These are phyloP conservation scores for Globisporangium spiculum DNA, from an alignment of 352 stramenopile species.

Conservation along the genomic window DNA sequence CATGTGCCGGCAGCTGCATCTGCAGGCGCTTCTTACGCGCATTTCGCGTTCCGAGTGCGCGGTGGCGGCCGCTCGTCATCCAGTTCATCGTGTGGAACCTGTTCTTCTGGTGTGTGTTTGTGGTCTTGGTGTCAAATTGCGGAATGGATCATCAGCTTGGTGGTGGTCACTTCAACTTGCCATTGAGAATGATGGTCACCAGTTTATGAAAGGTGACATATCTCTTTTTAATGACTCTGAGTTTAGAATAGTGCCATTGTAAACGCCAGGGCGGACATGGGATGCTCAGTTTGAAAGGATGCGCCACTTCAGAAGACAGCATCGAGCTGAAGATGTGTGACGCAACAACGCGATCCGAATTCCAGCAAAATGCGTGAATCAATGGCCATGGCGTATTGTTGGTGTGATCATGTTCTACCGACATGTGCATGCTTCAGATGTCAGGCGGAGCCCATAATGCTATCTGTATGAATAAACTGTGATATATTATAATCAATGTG, in stretches of 20 bases:
- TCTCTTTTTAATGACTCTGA: not conserved
- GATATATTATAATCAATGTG: constrained; percentile 1
- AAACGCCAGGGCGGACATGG: not conserved
- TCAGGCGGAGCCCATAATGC: not conserved
- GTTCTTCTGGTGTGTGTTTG: not conserved
- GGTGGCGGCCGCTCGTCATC: constrained; percentile 64
- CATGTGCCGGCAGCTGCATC: constrained; percentile 52
- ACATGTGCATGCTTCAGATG: not conserved
- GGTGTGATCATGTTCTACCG: no score
- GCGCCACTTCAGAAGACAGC: not conserved
- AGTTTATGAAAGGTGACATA: not conserved
- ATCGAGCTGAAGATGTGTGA: not conserved
- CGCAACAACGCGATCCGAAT: not conserved
- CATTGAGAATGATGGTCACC: not conserved
- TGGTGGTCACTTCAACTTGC: not conserved
- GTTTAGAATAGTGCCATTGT: not conserved
- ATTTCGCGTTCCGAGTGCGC: constrained; percentile 40
- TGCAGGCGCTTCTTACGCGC: constrained; percentile 37
- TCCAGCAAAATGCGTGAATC: not conserved
- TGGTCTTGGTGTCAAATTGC: not conserved
- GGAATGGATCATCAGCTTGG: not conserved
- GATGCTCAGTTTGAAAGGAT: not conserved
- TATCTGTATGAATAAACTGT: not conserved
- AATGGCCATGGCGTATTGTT: not conserved
- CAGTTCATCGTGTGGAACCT: constrained; percentile 46